Evolutionary conservation across 2,329 filamentous ascomycete species (phyloP).

Genomic region (Moelleriella libera): DNA sequence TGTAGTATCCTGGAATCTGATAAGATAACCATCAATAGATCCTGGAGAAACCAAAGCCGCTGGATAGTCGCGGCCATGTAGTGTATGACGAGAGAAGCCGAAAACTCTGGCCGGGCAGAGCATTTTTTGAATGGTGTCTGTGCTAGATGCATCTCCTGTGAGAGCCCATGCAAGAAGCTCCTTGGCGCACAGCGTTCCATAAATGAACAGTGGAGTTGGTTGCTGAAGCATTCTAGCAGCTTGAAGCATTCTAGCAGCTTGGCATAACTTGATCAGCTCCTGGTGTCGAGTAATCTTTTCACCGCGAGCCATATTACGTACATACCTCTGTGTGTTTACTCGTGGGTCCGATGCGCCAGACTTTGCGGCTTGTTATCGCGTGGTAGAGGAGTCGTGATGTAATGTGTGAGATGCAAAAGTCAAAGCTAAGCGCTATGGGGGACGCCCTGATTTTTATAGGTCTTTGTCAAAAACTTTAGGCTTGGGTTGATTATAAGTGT

Average conservation of each 20-base stretch:
- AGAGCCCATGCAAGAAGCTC: conserved; percentile 15
- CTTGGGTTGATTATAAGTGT: too few relatives aligned
- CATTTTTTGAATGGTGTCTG: background rate
- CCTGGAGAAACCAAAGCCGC: conserved; percentile 7
- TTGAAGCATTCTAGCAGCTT: too few relatives aligned
- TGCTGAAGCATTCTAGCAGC: conserved; percentile 3
- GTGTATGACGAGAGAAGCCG: conserved; percentile 3
- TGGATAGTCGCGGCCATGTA: conserved; percentile 12
- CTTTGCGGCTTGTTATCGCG: background rate
- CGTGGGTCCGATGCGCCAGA: background rate
- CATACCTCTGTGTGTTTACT: too few relatives aligned
- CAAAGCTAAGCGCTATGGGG: too few relatives aligned
- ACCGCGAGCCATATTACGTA: too few relatives aligned
- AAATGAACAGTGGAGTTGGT: conserved; percentile 11
- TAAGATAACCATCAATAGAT: conserved; percentile 12
- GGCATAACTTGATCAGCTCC: too few relatives aligned
- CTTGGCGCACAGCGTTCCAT: conserved; percentile 13
- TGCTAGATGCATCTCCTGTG: conserved; percentile 12
- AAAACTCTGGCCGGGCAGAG: conserved; percentile 6
- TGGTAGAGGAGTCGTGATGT: background rate
- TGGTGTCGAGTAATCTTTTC: too few relatives aligned
- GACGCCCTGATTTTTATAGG: too few relatives aligned
- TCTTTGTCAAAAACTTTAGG: too few relatives aligned
- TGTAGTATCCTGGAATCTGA: conserved; percentile 9
- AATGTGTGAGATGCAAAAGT: background rate